phyloP scores from a whole-genome alignment of 2,329 filamentous ascomycete genomes.

The Verticillium albo-atrum region DNA sequence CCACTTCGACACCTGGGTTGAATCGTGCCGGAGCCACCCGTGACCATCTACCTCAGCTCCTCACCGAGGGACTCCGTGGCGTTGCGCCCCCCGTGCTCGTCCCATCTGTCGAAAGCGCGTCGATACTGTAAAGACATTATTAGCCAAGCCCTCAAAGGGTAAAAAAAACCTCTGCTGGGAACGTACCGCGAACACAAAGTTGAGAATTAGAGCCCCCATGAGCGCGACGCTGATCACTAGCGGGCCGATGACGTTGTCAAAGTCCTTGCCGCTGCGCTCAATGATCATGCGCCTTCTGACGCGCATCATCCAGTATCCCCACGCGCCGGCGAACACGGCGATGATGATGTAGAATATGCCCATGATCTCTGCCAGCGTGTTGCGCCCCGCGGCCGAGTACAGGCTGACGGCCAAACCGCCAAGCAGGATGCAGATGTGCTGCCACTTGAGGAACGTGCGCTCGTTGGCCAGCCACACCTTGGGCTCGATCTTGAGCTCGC shows the following conservation, averaged over 20 bases:
- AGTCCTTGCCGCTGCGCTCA: slow-evolving; percentile 83
- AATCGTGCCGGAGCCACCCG: background rate
- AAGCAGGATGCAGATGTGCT: slow-evolving; percentile 87
- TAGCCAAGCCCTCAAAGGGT: too few relatives aligned
- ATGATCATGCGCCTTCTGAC: slow-evolving; percentile 74
- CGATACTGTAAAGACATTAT: background rate
- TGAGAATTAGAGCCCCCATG: slow-evolving; percentile 73
- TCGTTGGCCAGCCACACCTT: slow-evolving; percentile 99
- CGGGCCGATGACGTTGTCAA: slow-evolving; percentile 85
- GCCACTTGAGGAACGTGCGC: slow-evolving; percentile 97
- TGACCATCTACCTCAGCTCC: background rate
- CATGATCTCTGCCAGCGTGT: slow-evolving; percentile 70
- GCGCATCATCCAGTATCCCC: slow-evolving; percentile 84
- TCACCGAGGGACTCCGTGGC: background rate
- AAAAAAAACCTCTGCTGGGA: too few relatives aligned
- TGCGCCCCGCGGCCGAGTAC: slow-evolving; percentile 81
- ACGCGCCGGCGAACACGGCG: slow-evolving; percentile 75
- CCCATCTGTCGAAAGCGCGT: background rate
- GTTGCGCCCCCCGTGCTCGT: background rate
- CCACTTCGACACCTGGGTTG: background rate
- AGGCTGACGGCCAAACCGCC: slow-evolving; percentile 78
- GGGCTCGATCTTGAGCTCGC: slow-evolving; percentile 86
- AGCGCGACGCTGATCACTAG: slow-evolving; percentile 77
- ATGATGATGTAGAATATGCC: slow-evolving; percentile 81
- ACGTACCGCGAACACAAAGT: slow-evolving; percentile 81